These are phyloP conservation scores for Stachybotrys chartarum DNA, from an alignment of 2,329 filamentous ascomycete species.

Conservation along the genomic window DNA sequence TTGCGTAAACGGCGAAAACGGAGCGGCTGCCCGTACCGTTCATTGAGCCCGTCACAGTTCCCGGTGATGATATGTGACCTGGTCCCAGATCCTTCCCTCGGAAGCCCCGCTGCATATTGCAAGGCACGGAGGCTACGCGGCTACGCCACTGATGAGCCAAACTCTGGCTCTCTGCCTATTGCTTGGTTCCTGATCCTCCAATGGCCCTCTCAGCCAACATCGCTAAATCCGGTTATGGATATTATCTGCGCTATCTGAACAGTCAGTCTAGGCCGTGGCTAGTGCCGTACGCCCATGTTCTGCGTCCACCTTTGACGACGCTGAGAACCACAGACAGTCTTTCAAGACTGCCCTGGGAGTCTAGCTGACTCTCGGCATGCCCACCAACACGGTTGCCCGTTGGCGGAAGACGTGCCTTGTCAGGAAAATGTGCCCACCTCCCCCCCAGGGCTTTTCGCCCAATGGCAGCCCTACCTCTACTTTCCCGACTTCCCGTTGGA, in stretches of 20 bases:
- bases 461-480: constrained; percentile 23
- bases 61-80: not conserved
- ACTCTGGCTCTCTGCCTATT: not conserved
- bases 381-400: not conserved
- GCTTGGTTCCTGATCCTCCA: not conserved
- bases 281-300: not conserved
- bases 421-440: constrained; percentile 15
- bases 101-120: not conserved
- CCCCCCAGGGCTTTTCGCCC: constrained; percentile 22
- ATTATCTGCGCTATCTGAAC: not conserved
- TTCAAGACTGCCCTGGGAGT: not conserved
- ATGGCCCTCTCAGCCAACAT: not conserved
- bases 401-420: constrained; percentile 1
- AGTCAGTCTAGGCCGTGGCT: not conserved
- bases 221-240: not conserved
- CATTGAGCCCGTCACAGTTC: not conserved
- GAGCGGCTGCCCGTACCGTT: not conserved
- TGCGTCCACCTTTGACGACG: not conserved
- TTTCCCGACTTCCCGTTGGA: constrained; percentile 8
- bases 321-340: not conserved
- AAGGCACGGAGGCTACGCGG: not conserved
- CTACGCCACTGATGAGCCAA: not conserved
- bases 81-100: not conserved
- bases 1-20: not conserved
- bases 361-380: not conserved